Base-by-base conservation (phyloP, 2,329 filamentous ascomycete genomes). In the Apiospora pterosperma region DNA sequence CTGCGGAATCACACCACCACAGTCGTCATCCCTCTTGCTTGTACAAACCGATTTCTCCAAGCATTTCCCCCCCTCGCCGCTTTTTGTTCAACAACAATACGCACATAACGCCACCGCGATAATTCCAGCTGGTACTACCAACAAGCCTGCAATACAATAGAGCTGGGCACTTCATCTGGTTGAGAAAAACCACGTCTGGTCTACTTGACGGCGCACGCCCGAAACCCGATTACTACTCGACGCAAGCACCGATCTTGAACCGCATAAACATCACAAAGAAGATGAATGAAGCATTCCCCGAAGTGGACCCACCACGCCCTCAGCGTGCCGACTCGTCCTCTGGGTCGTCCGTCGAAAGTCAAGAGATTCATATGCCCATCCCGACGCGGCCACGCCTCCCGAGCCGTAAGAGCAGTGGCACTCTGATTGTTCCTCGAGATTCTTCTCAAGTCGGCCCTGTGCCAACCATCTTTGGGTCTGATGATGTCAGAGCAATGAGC, bases 401-500 rank as follows among this genome's bases (percentile, higher is more conserved):
- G 21, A 91, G 87, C 70, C 86, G 92, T 60, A 92, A 93, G 78
- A 92, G 90, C 70, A 95, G 91, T 75, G 91, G 91, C 64, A 93
- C 92, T 59, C 90, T 96, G 69, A 91, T 94, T 68, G 90, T 96
- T 42, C 90, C 91, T 39, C 87, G 92, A 70, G 91, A 95, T 74
- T 91, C 86, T 72, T 88, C 86, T 23, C 88, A 90, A 65, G 88
- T 92, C 66, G 90, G 92, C 69, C 87, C 92, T 39, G 81, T 90
- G 67, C 89, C 92, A 68, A 86, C 91, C 67, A 85, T 92, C 68
- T 92, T 93, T 71, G 92, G 93, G 31, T 91, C 93, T 28, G 91
- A 93, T 76, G 94, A 97, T 76, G 94, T 96, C 67, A 84, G 95
- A 73, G 92, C 93, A 67, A 98, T 99, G 95, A 97, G 94, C 76